Conservation (phyloP, 1,284 basidiomycete species). For the Melampsora larici-populina region DNA sequence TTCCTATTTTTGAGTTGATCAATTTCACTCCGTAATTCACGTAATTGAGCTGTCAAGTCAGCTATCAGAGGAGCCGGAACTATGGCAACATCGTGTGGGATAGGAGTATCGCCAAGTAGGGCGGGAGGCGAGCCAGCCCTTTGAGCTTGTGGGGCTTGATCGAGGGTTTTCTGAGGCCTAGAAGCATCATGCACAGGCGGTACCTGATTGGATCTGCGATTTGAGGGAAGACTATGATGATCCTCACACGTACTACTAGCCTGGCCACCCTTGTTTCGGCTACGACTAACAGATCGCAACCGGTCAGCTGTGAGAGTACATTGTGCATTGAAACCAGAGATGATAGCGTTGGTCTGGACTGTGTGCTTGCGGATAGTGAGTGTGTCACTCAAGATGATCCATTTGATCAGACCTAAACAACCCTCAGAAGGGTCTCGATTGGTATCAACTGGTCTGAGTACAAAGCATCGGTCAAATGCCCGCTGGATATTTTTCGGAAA, state of each 20-base stretch:
- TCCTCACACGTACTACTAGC: not conserved
- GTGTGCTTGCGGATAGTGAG: conserved; percentile 39
- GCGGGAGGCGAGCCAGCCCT: not conserved
- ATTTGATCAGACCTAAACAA: conserved; percentile 41
- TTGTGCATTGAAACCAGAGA: conserved; percentile 14
- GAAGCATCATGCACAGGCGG: not conserved
- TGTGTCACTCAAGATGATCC: conserved; percentile 42
- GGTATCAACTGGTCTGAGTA: conserved; percentile 38
- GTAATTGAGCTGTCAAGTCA: conserved; percentile 1
- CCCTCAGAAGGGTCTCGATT: conserved; percentile 37
- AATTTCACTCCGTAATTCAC: not conserved
- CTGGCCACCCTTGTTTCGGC: not conserved
- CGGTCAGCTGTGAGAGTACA: not conserved
- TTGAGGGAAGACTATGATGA: not conserved
- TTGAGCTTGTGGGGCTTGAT: not conserved
- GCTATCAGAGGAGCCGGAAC: not conserved
- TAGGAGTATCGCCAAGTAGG: not conserved
- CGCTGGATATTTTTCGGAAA: conserved; percentile 26
- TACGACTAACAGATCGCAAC: not conserved
- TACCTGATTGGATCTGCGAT: not conserved
- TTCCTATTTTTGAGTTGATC: not conserved
- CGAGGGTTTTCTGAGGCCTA: not conserved
- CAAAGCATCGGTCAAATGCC: conserved; percentile 39
- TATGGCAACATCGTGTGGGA: not conserved
- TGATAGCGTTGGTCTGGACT: conserved; percentile 7